Percentiles rank a stretch among this genome's conserved stretches.
Evolutionary conservation across 1,284 basidiomycete genomes (phyloP).

Genomic region (Naganishia sp.): DNA sequence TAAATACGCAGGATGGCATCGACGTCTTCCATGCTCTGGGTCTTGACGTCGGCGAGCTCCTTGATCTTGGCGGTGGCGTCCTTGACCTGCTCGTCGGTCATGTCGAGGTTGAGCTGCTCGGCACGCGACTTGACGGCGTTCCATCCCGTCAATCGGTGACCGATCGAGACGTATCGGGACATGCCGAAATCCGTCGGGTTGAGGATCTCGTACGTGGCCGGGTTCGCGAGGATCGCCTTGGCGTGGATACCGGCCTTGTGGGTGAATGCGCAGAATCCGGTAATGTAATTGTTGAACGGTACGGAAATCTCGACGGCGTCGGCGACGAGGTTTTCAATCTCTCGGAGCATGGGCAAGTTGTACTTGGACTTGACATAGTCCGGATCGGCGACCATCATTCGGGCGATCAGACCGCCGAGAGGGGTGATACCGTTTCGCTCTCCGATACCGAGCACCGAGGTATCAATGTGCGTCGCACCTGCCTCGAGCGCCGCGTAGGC

Average conservation of each 20-base stretch:
- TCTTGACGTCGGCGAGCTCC: conserved; percentile 96
- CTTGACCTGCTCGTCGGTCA: conserved; percentile 69
- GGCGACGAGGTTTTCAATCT: conserved; percentile 98
- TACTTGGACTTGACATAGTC: conserved; percentile 99
- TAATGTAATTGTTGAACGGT: conserved; percentile 73
- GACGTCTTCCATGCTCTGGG: conserved; percentile 98
- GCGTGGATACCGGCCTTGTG: conserved; percentile 99
- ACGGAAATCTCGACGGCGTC: conserved; percentile 98
- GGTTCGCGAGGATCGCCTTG: conserved; percentile 99
- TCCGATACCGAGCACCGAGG: conserved; percentile 89
- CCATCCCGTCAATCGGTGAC: conserved; percentile 49
- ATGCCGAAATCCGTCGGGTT: conserved; percentile 98
- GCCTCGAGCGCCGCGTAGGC: conserved; percentile 98
- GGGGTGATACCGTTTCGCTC: conserved; percentile 99
- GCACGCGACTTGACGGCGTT: conserved; percentile 95
- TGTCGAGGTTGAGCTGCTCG: conserved; percentile 82
- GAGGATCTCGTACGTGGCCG: conserved; percentile 80
- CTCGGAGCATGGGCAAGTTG: conserved; percentile 94
- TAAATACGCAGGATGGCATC: conserved; percentile 94
- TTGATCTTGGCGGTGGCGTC: conserved; percentile 99
- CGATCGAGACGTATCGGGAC: conserved; percentile 96
- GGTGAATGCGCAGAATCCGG: conserved; percentile 98
- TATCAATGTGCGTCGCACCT: conserved; percentile 98
- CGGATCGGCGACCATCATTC: conserved; percentile 86
- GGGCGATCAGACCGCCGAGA: conserved; percentile 93